A percentile compares a stretch with the other conserved stretches of the same genome.
Evolutionary conservation across 2,329 filamentous ascomycete species (phyloP).

Genomic region (Reticulascus tulasneorum): DNA sequence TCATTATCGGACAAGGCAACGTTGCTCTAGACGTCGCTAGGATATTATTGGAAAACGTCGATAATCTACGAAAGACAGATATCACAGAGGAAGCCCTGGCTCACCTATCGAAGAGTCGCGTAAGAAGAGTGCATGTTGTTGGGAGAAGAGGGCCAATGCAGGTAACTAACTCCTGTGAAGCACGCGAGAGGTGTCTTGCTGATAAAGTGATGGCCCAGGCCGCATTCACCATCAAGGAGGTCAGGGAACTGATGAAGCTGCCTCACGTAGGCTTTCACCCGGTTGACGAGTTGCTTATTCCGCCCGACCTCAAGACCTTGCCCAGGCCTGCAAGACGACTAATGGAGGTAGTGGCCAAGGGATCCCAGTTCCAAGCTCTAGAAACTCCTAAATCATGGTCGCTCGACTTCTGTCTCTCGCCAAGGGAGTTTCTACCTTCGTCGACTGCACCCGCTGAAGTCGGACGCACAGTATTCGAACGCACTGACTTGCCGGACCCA

Average conservation of each 20-base stretch:
- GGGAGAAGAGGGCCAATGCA: constrained; percentile 87
- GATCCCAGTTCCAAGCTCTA: constrained; percentile 49
- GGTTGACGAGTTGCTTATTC: constrained; percentile 63
- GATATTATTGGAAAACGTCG: constrained; percentile 74
- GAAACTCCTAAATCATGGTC: constrained; percentile 69
- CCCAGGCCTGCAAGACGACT: constrained; percentile 73
- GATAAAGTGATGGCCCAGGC: constrained; percentile 50
- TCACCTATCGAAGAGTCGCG: constrained; percentile 64
- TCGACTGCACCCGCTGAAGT: constrained; percentile 44
- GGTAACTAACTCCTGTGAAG: constrained; percentile 37
- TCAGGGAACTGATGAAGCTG: constrained; percentile 81
- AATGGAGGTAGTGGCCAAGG: constrained; percentile 77
- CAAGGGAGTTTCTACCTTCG: constrained; percentile 60
- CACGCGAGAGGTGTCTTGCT: neutral
- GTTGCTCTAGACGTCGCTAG: constrained; percentile 92
- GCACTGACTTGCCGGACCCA: constrained; percentile 51
- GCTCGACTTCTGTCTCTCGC: constrained; percentile 80
- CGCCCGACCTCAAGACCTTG: constrained; percentile 62
- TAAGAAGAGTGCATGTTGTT: constrained; percentile 81
- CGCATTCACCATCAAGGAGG: constrained; percentile 92
- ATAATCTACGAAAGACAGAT: constrained; percentile 74
- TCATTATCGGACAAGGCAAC: constrained; percentile 92
- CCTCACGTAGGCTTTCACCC: constrained; percentile 67
- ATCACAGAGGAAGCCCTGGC: constrained; percentile 83
- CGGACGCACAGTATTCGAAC: constrained; percentile 64